These are phyloP conservation scores for Vinca minor DNA, from an alignment of 257 asterid species.

Conservation along the genomic window DNA sequence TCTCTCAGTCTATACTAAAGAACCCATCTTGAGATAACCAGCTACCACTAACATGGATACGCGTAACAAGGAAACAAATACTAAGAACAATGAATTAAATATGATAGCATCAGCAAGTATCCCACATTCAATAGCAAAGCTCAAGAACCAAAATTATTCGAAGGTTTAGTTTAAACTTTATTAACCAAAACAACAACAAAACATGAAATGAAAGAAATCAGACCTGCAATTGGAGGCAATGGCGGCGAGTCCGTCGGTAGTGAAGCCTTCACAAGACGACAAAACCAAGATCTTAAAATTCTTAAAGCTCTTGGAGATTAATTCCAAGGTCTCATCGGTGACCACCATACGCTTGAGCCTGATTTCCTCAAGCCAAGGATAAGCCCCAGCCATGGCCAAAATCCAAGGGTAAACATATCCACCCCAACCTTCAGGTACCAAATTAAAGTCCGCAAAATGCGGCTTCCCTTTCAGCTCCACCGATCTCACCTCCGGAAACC, in stretches of 20 bases:
- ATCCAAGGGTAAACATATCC: slow-evolving; percentile 68
- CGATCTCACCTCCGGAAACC: slow-evolving; percentile 73
- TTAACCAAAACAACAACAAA: background rate
- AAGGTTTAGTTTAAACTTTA: slow-evolving; percentile 12
- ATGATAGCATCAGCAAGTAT: background rate
- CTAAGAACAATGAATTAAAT: background rate
- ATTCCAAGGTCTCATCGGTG: slow-evolving; percentile 67
- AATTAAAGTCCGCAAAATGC: slow-evolving; percentile 85
- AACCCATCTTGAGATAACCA: background rate
- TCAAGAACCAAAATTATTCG: background rate
- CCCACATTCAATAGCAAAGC: background rate
- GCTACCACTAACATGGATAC: background rate
- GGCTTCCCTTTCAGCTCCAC: slow-evolving; percentile 87
- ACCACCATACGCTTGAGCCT: slow-evolving; percentile 86
- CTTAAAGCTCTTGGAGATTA: slow-evolving; percentile 66
- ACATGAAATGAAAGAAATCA: background rate
- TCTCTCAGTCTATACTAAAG: too few species aligned
- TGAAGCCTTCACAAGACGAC: slow-evolving; percentile 72
- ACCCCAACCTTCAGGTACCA: slow-evolving; percentile 95
- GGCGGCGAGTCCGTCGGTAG: slow-evolving; percentile 79
- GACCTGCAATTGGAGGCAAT: slow-evolving; percentile 96
- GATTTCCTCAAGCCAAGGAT: slow-evolving; percentile 78
- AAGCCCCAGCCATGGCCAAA: slow-evolving; percentile 55
- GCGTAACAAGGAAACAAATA: too few species aligned
- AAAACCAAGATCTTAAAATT: slow-evolving; percentile 70